Evolutionary conservation across 768 basidiomycete species (phyloP), one percentile per base, ranked within the genome.

Genomic region (Tubosaeta sp.): DNA sequence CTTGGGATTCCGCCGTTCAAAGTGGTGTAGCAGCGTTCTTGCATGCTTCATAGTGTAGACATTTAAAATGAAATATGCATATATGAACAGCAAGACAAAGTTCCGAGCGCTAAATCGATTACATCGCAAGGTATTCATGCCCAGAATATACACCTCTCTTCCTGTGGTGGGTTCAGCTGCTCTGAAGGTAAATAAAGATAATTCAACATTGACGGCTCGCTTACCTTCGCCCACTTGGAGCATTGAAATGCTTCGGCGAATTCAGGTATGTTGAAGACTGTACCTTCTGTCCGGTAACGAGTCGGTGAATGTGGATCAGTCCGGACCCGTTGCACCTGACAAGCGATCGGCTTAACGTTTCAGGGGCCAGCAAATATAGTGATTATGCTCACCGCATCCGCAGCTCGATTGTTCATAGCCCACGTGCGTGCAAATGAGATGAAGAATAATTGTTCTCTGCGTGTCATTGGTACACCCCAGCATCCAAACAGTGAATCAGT

Each of bases 391-490:
- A 89, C 87, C 25, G 87, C 87, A 26, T 87, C 81, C 41, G 82
- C 85, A 25, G 89, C 80, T 56, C 86, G 91, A 70, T 86, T 88
- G 60, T 83, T 84, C 63, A 82, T 78, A 0, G 86, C 91, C 91
- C 91, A 95, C n/a, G 88, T 83, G 26, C 88, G 81, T 13, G 82
- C 94, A 62, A 90, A 95, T 2, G 91, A 81, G 50, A 97, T 82
- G 76, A 97, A 97, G 74, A 97, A 97, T 27, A 97, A 71, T 73
- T 97, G 95, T 37, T 97, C 95, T 53, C 88, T 89, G 46, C 14
- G 11, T 25, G 25, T 13, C 31, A n/a, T 52, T n/a, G 35, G 54
- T 42, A 19, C 0, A 14, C 14, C 12, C 16, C n/a, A 33, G 34
- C 5, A 37, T 45, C 16, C 46, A 25, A 37, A 38, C 17, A 10